A percentile compares a stretch with the other conserved stretches of the same genome.
Evolutionary conservation across 352 stramenopile species (phyloP).

Genomic region (Phytophthora lateralis): DNA sequence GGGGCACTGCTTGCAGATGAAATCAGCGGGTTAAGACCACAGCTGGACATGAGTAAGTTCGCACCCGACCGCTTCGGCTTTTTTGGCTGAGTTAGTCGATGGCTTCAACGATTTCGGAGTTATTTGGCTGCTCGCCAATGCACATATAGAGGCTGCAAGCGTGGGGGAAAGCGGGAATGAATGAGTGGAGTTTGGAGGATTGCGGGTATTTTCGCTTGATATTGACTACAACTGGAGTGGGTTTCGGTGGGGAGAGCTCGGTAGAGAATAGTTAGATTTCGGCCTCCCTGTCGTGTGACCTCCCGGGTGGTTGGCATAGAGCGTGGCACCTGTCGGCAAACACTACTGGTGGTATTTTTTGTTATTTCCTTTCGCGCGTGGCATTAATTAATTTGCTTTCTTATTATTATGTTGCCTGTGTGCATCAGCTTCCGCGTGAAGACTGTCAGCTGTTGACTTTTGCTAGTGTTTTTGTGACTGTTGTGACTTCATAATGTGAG

Average conservation of each 20-base stretch:
- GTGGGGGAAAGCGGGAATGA: conserved; percentile 11
- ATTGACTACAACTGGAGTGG: conserved; percentile 5
- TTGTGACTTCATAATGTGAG: conserved; percentile 21
- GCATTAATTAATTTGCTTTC: conserved; percentile 38
- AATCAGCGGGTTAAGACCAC: conserved; percentile 75
- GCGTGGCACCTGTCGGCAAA: conserved; percentile 12
- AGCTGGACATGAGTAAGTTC: conserved; percentile 87
- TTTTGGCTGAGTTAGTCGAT: conserved; percentile 48
- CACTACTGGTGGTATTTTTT: conserved; percentile 24
- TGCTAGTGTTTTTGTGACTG: conserved; percentile 2
- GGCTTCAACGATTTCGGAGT: conserved; percentile 20
- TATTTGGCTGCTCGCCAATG: conserved; percentile 16
- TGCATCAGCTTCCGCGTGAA: conserved; percentile 10
- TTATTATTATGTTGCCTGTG: conserved; percentile 19
- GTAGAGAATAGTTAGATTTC: conserved; percentile 41
- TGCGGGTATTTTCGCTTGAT: conserved; percentile 8
- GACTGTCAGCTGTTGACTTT: conserved; percentile 3
- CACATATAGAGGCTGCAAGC: conserved; percentile 29
- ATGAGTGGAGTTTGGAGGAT: conserved; percentile 16
- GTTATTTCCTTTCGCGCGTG: conserved; percentile 28
- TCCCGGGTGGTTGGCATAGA: conserved; percentile 3
- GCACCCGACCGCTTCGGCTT: conserved; percentile 79
- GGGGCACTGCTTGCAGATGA: conserved; percentile 78
- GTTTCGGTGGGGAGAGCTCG: conserved; percentile 13
- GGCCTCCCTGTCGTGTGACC: conserved; percentile 6